Percentiles rank a stretch among this genome's conserved stretches.
Conservation (phyloP, 1,284 basidiomycete genomes). For the Leccinum subrobustum region DNA sequence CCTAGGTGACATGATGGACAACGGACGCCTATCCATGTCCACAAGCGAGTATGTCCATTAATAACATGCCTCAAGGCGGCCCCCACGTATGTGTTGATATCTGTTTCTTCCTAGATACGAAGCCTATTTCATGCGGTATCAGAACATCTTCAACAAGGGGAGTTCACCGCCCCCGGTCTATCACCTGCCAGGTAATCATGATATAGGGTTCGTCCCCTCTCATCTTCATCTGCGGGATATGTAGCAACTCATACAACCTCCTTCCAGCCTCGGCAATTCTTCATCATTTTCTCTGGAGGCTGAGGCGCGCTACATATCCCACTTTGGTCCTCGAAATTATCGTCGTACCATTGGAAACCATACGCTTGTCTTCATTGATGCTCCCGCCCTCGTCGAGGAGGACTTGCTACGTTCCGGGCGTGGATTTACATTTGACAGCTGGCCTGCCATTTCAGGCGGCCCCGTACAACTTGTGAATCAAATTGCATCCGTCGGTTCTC, state of each 20-base stretch:
- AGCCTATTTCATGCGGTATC: conserved; percentile 58
- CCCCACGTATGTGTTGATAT: conserved; percentile 9
- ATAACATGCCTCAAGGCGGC: neutral
- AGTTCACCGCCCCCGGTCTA: conserved; percentile 45
- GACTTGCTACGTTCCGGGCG: conserved; percentile 66
- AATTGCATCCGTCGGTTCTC: conserved; percentile 39
- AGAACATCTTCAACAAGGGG: conserved; percentile 54
- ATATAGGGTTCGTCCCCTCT: conserved; percentile 58
- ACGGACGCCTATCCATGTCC: conserved; percentile 58
- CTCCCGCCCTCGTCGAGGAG: conserved; percentile 73
- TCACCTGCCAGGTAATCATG: conserved; percentile 86
- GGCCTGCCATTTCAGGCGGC: conserved; percentile 60
- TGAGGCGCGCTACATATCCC: conserved; percentile 50
- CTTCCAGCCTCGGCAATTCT: conserved; percentile 48
- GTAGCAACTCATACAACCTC: conserved; percentile 5
- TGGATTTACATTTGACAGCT: conserved; percentile 51
- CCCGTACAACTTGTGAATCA: conserved; percentile 71
- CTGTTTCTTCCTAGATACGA: conserved; percentile 51
- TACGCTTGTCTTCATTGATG: conserved; percentile 68
- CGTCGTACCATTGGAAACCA: conserved; percentile 59
- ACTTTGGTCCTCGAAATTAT: conserved; percentile 60
- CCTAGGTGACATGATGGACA: conserved; percentile 72
- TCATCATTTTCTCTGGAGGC: conserved; percentile 48
- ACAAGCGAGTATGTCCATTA: conserved; percentile 60
- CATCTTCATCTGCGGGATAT: neutral